Base-by-base conservation (phyloP, 108 stramenopile species). In the Fragilaria radians region DNA sequence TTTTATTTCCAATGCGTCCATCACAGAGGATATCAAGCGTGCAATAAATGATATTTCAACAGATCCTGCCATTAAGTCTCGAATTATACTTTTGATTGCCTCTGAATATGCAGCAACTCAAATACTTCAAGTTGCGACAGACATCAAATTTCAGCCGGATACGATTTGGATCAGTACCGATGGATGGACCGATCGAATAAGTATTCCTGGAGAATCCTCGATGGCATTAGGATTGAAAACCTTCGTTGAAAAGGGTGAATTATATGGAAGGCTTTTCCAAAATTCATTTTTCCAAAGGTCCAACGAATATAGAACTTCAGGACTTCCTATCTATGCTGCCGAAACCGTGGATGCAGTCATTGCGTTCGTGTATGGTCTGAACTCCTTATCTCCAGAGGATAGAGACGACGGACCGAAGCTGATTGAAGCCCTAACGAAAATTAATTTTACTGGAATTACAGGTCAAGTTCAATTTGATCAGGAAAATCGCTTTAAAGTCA, bases 281-380 rank as follows among this genome's bases (percentile, higher is more conserved):
- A 7, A 42, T 7, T 7, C 36, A 7, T 42, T 42, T 14, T 14
- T 42, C 54, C 54, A 28, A 54, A n/a, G n/a, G n/a, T n/a, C n/a
- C n/a, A n/a, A n/a, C n/a, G n/a, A n/a, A n/a, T n/a, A n/a, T n/a
- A n/a, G n/a, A n/a, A n/a, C n/a, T n/a, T n/a, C n/a, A n/a, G n/a
- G n/a, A n/a, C n/a, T n/a, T n/a, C n/a, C n/a, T n/a, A 18, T 23
- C 5, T 65, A 25, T 27, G 54, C 63, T 0, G 54, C 54, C 18
- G 63, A 65, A 5, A 56, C 24, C 18, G 54, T 65, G 21, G 63
- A 65, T 56, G 9, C 45, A 5, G 36, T 65, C 28, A 28, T 53
- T 14, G 19, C 54, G 19, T 21, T 65, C 27, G 54, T 28, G 3
- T 14, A 14, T 14, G 63, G 54, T 18, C 21, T 65, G 17, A 21